Base-by-base conservation (phyloP, 306 rosid genomes). In the Dryas octopetala region DNA sequence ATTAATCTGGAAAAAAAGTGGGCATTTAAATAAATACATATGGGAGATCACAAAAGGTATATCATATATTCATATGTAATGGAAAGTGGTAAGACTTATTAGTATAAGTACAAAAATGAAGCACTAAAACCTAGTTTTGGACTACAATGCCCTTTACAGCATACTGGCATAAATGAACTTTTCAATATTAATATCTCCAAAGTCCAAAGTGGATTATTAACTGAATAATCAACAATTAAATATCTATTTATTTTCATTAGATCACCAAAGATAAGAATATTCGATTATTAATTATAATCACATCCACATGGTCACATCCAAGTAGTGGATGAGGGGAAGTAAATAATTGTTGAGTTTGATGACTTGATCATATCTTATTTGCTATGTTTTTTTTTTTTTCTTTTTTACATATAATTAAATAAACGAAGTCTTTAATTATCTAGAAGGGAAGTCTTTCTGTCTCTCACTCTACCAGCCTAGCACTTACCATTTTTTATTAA, bases 91-190 rank as follows among this genome's bases (percentile, higher is more conserved):
- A 46, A n/a, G 41, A 76, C 66, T 80, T 57, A 80, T 80, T 71
- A 60, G 62, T 60, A 68, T 47, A 74, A 78, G 80, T 75, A 74
- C 83, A 87, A 19, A 68, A 19, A 62, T 72, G 57, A 77, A 76
- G 76, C 88, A 89, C 82, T 81, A 67, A 62, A 74, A 58, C 78
- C 78, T 15, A 41, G 73, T 76, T 62, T 59, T 74, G 79, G 75
- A 83, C 44, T 7, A 6, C 45, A 53, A 8, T 62, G 60, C 65
- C 65, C 86, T 82, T 84, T 74, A 68, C 83, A 78, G 72, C 81
- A 72, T 82, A 64, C 62, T 47, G 81, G 77, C 76, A 70, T 9
- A 65, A 47, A 60, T 72, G 52, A 78, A 76, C 86, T 83, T 85
- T 82, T 62, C 58, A 40, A 54, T 68, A n/a, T 5, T 66, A 59